Evolutionary conservation across 2,329 filamentous ascomycete genomes (phyloP).

Genomic region (Fusarium sp.): DNA sequence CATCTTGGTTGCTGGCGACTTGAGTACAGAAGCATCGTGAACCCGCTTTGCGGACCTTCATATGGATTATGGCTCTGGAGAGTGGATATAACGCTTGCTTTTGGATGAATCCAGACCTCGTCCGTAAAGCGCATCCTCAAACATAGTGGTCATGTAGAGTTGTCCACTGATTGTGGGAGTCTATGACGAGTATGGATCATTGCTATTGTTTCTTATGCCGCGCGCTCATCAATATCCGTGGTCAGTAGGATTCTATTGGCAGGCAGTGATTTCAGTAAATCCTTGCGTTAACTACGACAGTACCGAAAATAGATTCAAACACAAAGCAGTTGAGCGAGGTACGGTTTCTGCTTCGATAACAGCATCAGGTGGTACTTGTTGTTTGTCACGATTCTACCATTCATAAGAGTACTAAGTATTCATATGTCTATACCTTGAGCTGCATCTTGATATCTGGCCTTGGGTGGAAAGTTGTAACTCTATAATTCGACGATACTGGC

Average conservation of each 20-base stretch:
- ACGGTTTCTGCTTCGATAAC: too few relatives aligned
- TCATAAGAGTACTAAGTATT: too few relatives aligned
- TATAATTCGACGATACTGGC: background rate
- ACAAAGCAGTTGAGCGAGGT: background rate
- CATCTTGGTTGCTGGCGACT: constrained; percentile 1
- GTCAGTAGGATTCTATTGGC: background rate
- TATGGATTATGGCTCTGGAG: background rate
- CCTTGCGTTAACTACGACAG: background rate
- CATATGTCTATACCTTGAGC: too few relatives aligned
- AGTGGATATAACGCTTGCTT: background rate
- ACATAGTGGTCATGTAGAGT: background rate
- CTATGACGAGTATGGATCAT: background rate
- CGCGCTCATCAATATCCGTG: background rate
- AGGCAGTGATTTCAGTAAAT: background rate
- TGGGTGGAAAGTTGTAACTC: too few relatives aligned
- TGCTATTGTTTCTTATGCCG: background rate
- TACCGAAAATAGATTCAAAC: background rate
- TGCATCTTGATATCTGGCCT: too few relatives aligned
- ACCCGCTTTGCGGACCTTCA: constrained; percentile 3
- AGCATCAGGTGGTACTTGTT: too few relatives aligned
- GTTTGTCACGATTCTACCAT: too few relatives aligned
- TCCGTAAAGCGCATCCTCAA: constrained; percentile 9
- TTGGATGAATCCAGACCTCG: background rate
- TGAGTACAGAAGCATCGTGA: background rate
- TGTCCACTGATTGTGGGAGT: background rate